Evolutionary conservation across 2,329 filamentous ascomycete genomes (phyloP), one percentile per base, ranked within the genome.

Genomic region (Talaromyces sp.): DNA sequence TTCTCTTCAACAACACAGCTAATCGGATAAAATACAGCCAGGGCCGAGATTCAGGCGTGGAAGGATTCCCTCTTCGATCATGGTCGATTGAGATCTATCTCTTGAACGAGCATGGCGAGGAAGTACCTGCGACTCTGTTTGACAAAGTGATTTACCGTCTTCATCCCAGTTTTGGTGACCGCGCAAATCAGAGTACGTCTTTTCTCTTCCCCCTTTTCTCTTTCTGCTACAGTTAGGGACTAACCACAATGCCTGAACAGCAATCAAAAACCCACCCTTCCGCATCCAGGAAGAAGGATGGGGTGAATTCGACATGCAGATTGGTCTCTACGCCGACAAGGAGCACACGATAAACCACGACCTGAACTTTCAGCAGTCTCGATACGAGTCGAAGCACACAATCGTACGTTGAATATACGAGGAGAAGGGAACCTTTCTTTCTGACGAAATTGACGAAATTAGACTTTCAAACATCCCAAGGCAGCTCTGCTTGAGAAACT

Each of bases 251-350:
- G 66, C n/a, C 70, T n/a, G 8, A 61, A 51, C 40, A 95, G 91
- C 87, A 27, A 90, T 97, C 82, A 89, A 89, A 75, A 89, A 91
- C 69, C 87, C 93, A 0, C 95, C 95, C 0, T 99, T 98, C 82
- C 86, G 85, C 70, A 96, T 96, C 79, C 84, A 88, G 69, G 96
- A 99, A 79, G 91, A 97, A 80, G 95, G 95, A 71, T 99, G 95
- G 95, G 95, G 95, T 74, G 95, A 98, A 81, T 99, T 99, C 77
- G 95, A 98, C 76, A 94, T 99, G 88, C 85, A 84, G 58, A 95
- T 98, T 73, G 88, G 91, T 68, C 85, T 96, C 71, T 90, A 89
- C 74, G 91, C 90, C 51, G 92, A 95, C 79, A 97, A 97, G 83
- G 94, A 97, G 74, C 87, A 92, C 74, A 84, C 86, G 15, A 84